Percentiles rank a stretch among this genome's conserved stretches.
Conservation (phyloP, 352 stramenopile species). For the Phytopythium kandeliae region DNA sequence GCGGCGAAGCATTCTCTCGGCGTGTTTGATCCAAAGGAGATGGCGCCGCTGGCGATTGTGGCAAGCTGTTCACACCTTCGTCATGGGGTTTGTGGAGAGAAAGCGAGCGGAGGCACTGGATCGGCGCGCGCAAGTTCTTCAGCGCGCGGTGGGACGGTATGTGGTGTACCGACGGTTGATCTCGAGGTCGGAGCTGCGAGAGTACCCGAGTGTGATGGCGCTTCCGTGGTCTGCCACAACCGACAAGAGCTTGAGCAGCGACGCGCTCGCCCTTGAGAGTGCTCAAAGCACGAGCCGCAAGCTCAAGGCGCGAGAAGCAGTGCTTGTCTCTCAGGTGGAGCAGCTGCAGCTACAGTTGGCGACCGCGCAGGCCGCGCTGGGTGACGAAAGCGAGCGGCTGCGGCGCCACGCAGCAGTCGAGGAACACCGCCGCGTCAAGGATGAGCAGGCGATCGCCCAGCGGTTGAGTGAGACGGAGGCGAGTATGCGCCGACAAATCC, state of each 20-base stretch:
- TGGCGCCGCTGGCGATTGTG: conserved; percentile 39
- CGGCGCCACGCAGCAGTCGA: conserved; percentile 40
- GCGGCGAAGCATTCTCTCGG: conserved; percentile 9
- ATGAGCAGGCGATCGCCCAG: conserved; percentile 30
- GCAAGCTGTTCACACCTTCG: conserved; percentile 24
- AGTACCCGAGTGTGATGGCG: conserved; percentile 22
- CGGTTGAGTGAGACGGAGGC: conserved; percentile 35
- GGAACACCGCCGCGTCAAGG: conserved; percentile 38
- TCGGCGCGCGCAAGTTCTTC: conserved; percentile 33
- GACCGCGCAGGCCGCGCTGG: conserved; percentile 16
- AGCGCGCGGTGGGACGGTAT: conserved; percentile 27
- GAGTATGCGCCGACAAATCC: conserved; percentile 44
- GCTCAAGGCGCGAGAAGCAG: conserved; percentile 22
- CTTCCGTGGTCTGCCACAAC: conserved; percentile 3
- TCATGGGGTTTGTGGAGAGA: conserved; percentile 21
- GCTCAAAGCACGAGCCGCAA: conserved; percentile 12
- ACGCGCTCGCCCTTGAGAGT: conserved; percentile 11
- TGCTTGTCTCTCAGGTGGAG: conserved; percentile 22
- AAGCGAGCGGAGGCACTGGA: conserved; percentile 22
- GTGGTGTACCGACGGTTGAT: conserved; percentile 26
- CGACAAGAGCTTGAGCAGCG: neutral
- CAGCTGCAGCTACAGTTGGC: conserved; percentile 17
- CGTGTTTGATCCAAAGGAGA: conserved; percentile 26
- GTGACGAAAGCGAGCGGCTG: conserved; percentile 40
- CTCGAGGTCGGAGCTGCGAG: conserved; percentile 15